Evolutionary conservation across 805 yeast species (phyloP), one percentile per base, ranked within the genome.

Genomic region (Metschnikowia matae): DNA sequence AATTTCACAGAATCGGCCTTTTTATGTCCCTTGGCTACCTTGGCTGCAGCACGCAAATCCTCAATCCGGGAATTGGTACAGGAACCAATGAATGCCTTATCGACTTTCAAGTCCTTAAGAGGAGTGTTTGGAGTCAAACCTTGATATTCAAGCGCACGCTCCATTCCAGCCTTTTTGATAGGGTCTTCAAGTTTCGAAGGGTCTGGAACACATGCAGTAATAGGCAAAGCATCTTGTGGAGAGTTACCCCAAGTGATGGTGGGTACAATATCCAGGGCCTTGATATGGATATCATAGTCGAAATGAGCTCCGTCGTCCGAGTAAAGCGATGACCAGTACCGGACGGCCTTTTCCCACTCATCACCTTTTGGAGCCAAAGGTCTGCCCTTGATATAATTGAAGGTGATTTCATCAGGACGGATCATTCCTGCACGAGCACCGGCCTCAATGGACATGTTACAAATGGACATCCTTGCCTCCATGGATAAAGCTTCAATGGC

Each of bases 341-440:
- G 68, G 34, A 90, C 79, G 50, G 98, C 99, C 71, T 92, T 90
- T 49, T 87, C 96, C 96, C 96, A 94, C 73, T 92, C 91, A 3
- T 70, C 89, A 52, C 95, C 99, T 65, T 81, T 80, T 65, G 99
- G 99, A 56, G 97, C 92, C 60, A 94, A 79, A 40, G 98, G 97
- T 66, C 97, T 82, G 54, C 95, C 96, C 74, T 91, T 84, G 62
- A 94, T 78, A 72, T 94, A 94, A 52, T 85, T 85, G 63, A 86
- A 88, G 29, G 98, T 92, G 48, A 69, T 83, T 57, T 90, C 87
- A 67, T 94, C 99, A 8, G 99, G 99, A 57, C 85, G 87, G 67
- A 94, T 92, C 97, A 94, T 89, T 73, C 99, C 99, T 26, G 99
- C 98, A 75, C 99, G 85, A 15, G 99, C 99, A 74, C 99, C 99